A percentile compares a stretch with the other conserved stretches of the same genome.
Evolutionary conservation across 2,329 filamentous ascomycete species (phyloP).

Genomic region (Claviceps digitariae): DNA sequence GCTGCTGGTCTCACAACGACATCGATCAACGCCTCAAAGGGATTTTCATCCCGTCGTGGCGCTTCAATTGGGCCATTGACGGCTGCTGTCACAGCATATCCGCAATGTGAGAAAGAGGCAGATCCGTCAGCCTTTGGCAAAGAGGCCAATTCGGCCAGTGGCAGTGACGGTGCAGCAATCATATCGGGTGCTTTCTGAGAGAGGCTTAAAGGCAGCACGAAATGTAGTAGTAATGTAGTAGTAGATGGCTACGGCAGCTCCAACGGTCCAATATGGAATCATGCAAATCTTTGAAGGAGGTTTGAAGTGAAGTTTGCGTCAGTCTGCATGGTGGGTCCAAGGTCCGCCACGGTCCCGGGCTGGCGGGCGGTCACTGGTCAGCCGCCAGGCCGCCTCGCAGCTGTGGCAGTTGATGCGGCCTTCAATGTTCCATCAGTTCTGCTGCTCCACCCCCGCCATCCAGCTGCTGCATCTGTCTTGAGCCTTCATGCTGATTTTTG

Average conservation of each 20-base stretch:
- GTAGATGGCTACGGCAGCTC: background rate
- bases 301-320: background rate
- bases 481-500: too few relatives aligned
- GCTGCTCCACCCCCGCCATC: background rate
- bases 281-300: background rate
- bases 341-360: too few relatives aligned
- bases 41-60: slow-evolving; percentile 73
- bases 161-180: slow-evolving; percentile 31
- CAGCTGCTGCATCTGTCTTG: background rate
- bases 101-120: slow-evolving; percentile 58
- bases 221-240: background rate
- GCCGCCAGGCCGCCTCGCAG: too few relatives aligned
- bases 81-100: slow-evolving; percentile 70
- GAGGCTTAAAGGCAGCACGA: background rate
- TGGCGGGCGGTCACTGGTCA: background rate
- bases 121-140: slow-evolving; percentile 68
- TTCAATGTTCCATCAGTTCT: background rate
- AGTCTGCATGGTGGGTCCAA: background rate
- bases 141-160: slow-evolving; percentile 39
- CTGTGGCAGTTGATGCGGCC: background rate
- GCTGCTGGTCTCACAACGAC: slow-evolving; percentile 77
- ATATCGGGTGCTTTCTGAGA: slow-evolving; percentile 19
- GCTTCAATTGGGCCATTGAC: slow-evolving; percentile 93
- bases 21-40: slow-evolving; percentile 82
- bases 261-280: background rate